Conservation (phyloP, 163 green algal species). For the Smithsoniella earleae region DNA sequence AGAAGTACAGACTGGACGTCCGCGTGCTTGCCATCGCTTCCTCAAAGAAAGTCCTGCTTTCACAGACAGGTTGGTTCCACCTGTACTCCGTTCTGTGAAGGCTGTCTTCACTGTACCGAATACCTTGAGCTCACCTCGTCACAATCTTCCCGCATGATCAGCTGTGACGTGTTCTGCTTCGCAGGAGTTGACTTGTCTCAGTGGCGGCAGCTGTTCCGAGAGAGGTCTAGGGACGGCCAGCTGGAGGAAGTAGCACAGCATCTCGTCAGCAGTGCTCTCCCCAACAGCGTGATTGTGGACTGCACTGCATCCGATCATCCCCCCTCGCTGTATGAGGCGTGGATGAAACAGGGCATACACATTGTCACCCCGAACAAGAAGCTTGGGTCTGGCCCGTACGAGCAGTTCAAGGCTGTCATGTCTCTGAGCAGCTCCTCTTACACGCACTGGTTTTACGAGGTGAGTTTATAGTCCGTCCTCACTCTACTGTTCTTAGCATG, state of each 20-base stretch:
- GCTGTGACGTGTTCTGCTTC: too few relatives aligned
- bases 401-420: conserved; percentile 53
- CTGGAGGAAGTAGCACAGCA: conserved; percentile 51
- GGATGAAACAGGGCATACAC: conserved; percentile 81
- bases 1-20: conserved; percentile 81
- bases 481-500: too few relatives aligned
- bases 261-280: conserved; percentile 63
- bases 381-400: conserved; percentile 69
- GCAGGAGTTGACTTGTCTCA: neutral
- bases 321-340: conserved; percentile 65
- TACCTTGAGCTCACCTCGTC: too few relatives aligned
- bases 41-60: conserved; percentile 67
- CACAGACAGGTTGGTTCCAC: conserved; percentile 44
- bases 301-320: conserved; percentile 75
- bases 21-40: conserved; percentile 72
- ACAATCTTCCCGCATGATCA: too few relatives aligned
- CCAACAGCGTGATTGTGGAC: conserved; percentile 75
- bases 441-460: conserved; percentile 98
- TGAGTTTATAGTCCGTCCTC: conserved; percentile 32
- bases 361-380: conserved; percentile 99
- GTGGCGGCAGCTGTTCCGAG: conserved; percentile 31
- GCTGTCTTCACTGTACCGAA: too few relatives aligned
- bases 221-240: conserved; percentile 41
- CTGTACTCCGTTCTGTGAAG: too few relatives aligned
- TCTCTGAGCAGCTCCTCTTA: conserved; percentile 71